These are phyloP conservation scores for Cardamine chenopodiifolia DNA, from an alignment of 345 rosid genomes.

Conservation along the genomic window DNA sequence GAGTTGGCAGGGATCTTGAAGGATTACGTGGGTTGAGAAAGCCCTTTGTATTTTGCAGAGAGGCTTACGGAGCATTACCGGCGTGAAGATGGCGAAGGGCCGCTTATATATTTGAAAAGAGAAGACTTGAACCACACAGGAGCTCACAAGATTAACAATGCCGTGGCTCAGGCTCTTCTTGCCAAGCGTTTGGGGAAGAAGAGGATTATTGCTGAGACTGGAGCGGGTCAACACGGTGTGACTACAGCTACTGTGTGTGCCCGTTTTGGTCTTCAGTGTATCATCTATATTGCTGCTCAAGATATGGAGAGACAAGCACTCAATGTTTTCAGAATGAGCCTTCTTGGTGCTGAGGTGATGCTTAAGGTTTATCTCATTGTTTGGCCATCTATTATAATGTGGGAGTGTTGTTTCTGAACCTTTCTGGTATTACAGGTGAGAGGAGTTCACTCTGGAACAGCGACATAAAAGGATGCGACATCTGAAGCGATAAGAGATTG, in stretches of 20 bases:
- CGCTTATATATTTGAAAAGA: conserved; percentile 85
- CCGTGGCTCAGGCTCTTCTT: conserved; percentile 84
- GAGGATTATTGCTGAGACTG: conserved; percentile 90
- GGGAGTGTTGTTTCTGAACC: not conserved
- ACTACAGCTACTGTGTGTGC: conserved; percentile 98
- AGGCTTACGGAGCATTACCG: conserved; percentile 82
- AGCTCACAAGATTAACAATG: conserved; percentile 92
- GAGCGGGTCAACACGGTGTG: conserved; percentile 98
- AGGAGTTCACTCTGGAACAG: conserved; percentile 74
- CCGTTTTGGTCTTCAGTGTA: conserved; percentile 74
- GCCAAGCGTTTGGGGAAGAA: conserved; percentile 85
- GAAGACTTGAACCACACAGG: conserved; percentile 97
- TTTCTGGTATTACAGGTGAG: conserved; percentile 52
- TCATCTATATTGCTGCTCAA: conserved; percentile 92
- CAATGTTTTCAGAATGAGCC: conserved; percentile 90
- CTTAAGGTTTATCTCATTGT: not conserved
- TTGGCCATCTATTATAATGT: not conserved
- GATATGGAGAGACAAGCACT: conserved; percentile 95
- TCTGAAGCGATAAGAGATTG: conserved; percentile 84
- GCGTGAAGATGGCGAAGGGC: conserved; percentile 78
- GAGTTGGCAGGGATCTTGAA: conserved; percentile 77
- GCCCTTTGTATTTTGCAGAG: conserved; percentile 88
- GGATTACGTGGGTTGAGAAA: conserved; percentile 94
- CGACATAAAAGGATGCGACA: conserved; percentile 73
- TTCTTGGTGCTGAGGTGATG: conserved; percentile 85